These are phyloP conservation scores for Zygnema circumcarinatum DNA, from an alignment of 139 green algal genomes.

Conservation along the genomic window DNA sequence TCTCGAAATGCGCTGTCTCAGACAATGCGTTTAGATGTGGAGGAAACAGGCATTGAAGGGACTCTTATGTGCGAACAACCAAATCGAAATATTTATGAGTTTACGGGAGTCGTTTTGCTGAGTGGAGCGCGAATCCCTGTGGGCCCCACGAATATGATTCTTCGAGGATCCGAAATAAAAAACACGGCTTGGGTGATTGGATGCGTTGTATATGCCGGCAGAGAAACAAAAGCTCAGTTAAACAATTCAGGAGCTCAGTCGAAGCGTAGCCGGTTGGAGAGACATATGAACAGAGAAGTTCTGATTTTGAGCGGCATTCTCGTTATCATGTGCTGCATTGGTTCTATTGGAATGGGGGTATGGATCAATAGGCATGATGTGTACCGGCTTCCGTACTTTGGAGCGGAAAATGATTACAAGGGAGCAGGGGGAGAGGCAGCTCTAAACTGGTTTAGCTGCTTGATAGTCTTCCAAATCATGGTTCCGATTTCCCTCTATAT, in stretches of 20 bases:
- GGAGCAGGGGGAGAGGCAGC: slow-evolving; percentile 62
- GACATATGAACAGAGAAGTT: slow-evolving; percentile 58
- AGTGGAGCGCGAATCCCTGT: not conserved
- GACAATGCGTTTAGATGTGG: not conserved
- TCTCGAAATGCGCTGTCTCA: slow-evolving; percentile 2
- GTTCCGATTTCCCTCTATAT: slow-evolving; percentile 98
- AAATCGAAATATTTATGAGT: slow-evolving; percentile 87
- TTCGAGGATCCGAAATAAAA: slow-evolving; percentile 69
- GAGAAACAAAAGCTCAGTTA: slow-evolving; percentile 81
- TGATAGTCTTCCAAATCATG: slow-evolving; percentile 86
- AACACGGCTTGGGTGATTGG: slow-evolving; percentile 82
- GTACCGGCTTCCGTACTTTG: slow-evolving; percentile 46
- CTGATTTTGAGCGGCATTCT: slow-evolving; percentile 61
- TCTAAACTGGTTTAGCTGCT: slow-evolving; percentile 78
- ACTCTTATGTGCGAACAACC: slow-evolving; percentile 67
- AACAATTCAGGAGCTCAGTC: slow-evolving; percentile 73
- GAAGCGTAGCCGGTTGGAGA: slow-evolving; percentile 68
- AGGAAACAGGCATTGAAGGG: not conserved
- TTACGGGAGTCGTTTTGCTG: slow-evolving; percentile 62
- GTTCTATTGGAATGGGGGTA: slow-evolving; percentile 39
- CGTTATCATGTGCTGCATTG: slow-evolving; percentile 58
- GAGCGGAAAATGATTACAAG: slow-evolving; percentile 13
- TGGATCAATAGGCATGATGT: slow-evolving; percentile 31
- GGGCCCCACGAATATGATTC: slow-evolving; percentile 44
- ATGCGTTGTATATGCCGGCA: slow-evolving; percentile 89